Percentiles rank a stretch among this genome's conserved stretches.
Evolutionary conservation across 108 stramenopile species (phyloP).

Genomic region (Epithemia pelagica): DNA sequence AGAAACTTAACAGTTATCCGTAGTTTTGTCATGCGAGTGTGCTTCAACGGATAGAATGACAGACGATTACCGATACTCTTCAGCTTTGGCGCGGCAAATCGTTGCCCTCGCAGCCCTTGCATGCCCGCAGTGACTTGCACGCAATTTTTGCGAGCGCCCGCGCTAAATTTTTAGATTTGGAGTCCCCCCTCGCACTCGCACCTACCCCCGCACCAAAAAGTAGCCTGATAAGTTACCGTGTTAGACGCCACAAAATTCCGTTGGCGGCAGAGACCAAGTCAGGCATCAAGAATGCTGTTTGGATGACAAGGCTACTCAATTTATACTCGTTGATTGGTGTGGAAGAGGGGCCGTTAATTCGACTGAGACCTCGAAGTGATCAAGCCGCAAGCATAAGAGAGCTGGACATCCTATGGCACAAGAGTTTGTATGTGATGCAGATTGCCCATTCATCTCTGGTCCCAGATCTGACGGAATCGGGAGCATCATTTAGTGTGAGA

Average conservation of each 20-base stretch:
- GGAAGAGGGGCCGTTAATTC: neutral
- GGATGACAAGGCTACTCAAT: neutral
- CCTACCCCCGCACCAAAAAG: too few relatives aligned
- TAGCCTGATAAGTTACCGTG: too few relatives aligned
- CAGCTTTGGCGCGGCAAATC: too few relatives aligned
- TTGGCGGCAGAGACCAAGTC: neutral
- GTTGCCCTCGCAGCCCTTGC: too few relatives aligned
- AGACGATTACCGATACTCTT: too few relatives aligned
- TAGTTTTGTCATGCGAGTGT: neutral
- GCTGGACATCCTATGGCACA: neutral
- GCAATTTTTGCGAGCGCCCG: too few relatives aligned
- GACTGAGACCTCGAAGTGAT: neutral
- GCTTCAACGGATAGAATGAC: neutral
- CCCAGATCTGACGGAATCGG: neutral
- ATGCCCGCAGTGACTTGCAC: too few relatives aligned
- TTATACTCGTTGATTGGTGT: neutral
- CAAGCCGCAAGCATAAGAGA: neutral
- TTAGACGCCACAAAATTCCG: neutral
- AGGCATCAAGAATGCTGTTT: neutral
- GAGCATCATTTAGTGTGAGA: neutral
- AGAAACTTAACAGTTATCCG: neutral
- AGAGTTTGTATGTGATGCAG: neutral
- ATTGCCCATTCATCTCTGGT: neutral
- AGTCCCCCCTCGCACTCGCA: too few relatives aligned
- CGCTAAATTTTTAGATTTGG: too few relatives aligned